Percentiles rank a stretch among this genome's conserved stretches.
These are phyloP conservation scores for Rhizophora apiculata DNA, from an alignment of 345 rosid species.

Conservation along the genomic window DNA sequence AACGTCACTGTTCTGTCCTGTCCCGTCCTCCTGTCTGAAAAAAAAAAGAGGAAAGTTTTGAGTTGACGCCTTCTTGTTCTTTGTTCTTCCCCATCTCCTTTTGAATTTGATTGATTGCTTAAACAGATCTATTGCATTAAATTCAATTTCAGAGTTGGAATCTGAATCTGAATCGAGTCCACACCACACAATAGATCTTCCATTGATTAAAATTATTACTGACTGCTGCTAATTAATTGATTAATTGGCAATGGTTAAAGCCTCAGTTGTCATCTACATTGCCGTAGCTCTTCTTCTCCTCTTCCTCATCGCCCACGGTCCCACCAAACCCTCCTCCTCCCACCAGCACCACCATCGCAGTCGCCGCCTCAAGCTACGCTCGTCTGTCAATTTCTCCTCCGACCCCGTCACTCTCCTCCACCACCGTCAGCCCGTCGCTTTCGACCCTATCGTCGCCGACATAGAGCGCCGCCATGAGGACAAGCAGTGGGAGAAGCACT, in stretches of 20 bases:
- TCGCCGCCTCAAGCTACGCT: constrained; percentile 39
- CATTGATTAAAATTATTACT: too few species aligned
- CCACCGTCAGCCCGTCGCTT: constrained; percentile 53
- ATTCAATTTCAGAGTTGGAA: too few species aligned
- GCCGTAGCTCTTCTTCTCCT: constrained; percentile 21
- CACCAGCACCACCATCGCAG: constrained; percentile 22
- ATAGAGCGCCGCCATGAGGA: constrained; percentile 77
- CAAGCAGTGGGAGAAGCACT: constrained; percentile 76
- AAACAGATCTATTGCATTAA: too few species aligned
- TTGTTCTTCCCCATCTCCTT: too few species aligned
- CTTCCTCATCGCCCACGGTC: constrained; percentile 24
- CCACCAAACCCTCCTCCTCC: constrained; percentile 11
- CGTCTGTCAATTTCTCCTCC: constrained; percentile 25
- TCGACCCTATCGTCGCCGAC: constrained; percentile 73
- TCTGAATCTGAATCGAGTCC: too few species aligned
- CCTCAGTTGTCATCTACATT: constrained; percentile 22
- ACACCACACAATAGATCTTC: too few species aligned
- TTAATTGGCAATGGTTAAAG: constrained; percentile 15
- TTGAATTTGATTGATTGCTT: too few species aligned
- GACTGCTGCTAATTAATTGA: not conserved
- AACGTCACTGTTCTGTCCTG: too few species aligned
- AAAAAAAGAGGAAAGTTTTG: too few species aligned
- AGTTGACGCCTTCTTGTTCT: too few species aligned
- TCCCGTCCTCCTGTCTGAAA: too few species aligned
- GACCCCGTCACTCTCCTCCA: constrained; percentile 12